Conservation (phyloP, 441 rosid species). For the Hura crepitans region DNA sequence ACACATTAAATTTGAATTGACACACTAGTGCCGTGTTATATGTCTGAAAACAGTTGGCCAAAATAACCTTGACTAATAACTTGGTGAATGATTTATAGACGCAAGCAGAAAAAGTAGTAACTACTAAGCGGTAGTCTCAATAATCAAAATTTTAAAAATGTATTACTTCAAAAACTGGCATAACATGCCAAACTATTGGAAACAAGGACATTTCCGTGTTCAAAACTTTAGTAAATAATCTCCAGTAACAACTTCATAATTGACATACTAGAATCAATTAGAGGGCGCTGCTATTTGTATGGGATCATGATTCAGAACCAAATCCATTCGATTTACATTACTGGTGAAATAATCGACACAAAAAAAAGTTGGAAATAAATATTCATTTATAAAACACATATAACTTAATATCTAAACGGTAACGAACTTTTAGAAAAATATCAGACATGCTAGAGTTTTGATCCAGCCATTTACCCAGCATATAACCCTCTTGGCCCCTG, state of each 20-base stretch:
- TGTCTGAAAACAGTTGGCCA: neutral
- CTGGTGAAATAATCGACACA: neutral
- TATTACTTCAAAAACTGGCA: neutral
- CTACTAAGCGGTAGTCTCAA: neutral
- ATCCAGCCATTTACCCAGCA: conserved; percentile 59
- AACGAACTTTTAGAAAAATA: conserved; percentile 1
- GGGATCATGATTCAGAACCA: no score
- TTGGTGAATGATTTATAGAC: neutral
- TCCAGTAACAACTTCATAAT: neutral
- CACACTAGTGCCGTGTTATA: neutral
- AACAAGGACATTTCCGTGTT: neutral
- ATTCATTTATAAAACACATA: neutral
- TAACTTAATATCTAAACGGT: neutral
- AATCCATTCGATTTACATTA: neutral
- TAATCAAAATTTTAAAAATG: neutral
- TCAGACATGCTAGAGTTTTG: neutral
- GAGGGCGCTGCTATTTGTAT: no score
- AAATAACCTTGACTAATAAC: neutral
- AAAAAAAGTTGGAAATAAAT: neutral
- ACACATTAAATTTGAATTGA: neutral
- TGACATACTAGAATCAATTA: neutral
- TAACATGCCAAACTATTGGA: neutral
- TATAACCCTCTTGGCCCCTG: conserved; percentile 81
- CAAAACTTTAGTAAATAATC: neutral
- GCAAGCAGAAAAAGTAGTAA: neutral